Evolutionary conservation across 2,329 filamentous ascomycete genomes (phyloP).

Genomic region (Stylonectria norvegica): DNA sequence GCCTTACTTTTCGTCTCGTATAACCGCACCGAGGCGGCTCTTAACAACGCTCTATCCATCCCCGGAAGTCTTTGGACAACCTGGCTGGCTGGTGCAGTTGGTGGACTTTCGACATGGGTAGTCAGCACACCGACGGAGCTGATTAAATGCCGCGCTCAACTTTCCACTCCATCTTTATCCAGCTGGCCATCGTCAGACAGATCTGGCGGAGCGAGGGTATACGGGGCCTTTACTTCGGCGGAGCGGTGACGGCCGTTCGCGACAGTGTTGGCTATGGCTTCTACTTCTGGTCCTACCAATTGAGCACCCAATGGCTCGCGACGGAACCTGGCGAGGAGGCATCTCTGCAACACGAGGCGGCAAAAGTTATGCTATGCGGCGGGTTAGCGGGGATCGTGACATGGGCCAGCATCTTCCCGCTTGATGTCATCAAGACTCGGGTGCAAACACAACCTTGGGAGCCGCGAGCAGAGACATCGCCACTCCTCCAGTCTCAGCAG

Average conservation of each 20-base stretch:
- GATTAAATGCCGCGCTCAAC: slow-evolving; percentile 83
- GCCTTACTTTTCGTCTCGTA: slow-evolving; percentile 87
- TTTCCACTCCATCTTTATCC: slow-evolving; percentile 48
- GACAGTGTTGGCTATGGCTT: slow-evolving; percentile 95
- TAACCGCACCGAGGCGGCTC: slow-evolving; percentile 70
- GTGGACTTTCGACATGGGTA: slow-evolving; percentile 80
- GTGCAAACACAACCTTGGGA: slow-evolving; percentile 68
- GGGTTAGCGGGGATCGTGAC: slow-evolving; percentile 83
- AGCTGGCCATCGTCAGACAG: slow-evolving; percentile 62
- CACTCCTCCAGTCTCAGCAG: slow-evolving; percentile 19
- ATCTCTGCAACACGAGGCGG: slow-evolving; percentile 42
- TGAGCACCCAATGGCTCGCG: slow-evolving; percentile 58
- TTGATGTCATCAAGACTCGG: slow-evolving; percentile 89
- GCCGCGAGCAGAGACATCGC: slow-evolving; percentile 12
- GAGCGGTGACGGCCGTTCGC: slow-evolving; percentile 73
- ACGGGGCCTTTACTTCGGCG: slow-evolving; percentile 76
- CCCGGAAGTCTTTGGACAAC: slow-evolving; percentile 58
- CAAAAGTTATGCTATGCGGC: slow-evolving; percentile 74
- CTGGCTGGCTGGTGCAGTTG: slow-evolving; percentile 76
- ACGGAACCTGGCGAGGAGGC: slow-evolving; percentile 15
- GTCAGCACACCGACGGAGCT: slow-evolving; percentile 87
- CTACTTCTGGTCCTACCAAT: slow-evolving; percentile 92
- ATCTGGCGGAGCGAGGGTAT: slow-evolving; percentile 58
- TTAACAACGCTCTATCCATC: slow-evolving; percentile 42
- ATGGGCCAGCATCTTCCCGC: slow-evolving; percentile 85